Evolutionary conservation across 495 filamentous ascomycete species (phyloP).

Genomic region (Xylaria flabelliformis): DNA sequence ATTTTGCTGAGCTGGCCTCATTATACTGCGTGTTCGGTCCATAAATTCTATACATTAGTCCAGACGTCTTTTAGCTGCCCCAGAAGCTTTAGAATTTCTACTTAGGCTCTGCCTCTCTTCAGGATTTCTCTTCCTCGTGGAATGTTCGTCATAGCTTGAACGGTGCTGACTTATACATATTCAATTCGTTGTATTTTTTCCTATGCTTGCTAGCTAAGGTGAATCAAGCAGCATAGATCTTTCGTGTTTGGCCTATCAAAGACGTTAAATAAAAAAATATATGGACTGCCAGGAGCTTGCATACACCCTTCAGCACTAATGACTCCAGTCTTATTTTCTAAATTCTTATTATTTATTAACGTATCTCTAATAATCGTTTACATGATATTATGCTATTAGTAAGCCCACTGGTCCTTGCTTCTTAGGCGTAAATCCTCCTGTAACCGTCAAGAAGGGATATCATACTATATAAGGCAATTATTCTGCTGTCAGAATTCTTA

Average conservation of each 20-base stretch:
- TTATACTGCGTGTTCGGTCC: neutral
- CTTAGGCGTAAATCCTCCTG: neutral
- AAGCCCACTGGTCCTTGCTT: neutral
- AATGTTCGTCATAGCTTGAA: neutral
- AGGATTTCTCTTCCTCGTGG: neutral
- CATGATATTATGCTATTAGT: neutral
- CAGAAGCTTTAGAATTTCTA: neutral
- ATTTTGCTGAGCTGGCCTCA: neutral
- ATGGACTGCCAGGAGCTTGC: neutral
- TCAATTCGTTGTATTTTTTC: neutral
- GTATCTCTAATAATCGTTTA: conserved; percentile 4
- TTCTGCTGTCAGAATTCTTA: neutral
- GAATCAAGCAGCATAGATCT: neutral
- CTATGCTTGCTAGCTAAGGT: neutral
- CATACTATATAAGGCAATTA: neutral
- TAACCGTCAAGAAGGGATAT: neutral
- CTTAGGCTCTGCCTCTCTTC: neutral
- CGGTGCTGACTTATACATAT: neutral
- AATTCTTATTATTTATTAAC: neutral
- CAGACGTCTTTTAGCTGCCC: neutral
- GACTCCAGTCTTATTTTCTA: neutral
- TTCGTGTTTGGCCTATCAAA: neutral
- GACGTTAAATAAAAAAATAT: neutral
- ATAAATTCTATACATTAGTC: neutral
- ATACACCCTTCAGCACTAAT: neutral